These are phyloP conservation scores for Halophytophthora batemanensis DNA, from an alignment of 352 stramenopile genomes.

Conservation along the genomic window DNA sequence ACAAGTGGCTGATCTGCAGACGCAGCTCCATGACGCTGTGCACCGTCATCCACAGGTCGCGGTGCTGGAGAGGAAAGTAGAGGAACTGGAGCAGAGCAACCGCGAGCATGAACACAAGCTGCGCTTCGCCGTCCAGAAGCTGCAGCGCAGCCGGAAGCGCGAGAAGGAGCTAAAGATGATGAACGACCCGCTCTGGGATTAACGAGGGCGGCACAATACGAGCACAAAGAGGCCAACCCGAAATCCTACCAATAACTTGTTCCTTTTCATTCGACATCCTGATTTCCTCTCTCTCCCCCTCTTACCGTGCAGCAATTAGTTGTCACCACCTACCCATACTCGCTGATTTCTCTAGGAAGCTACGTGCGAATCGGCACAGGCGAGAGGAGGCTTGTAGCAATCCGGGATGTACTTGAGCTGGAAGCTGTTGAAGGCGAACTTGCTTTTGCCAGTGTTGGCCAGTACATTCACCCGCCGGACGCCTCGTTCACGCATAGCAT, in stretches of 20 bases:
- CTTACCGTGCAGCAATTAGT: no score
- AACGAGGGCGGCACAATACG: slow-evolving; percentile 16
- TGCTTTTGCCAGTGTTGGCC: slow-evolving; percentile 95
- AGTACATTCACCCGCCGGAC: slow-evolving; percentile 94
- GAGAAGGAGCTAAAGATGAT: slow-evolving; percentile 65
- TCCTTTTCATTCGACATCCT: no score
- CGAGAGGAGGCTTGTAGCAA: slow-evolving; percentile 88
- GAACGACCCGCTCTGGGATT: slow-evolving; percentile 72
- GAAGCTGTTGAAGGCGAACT: slow-evolving; percentile 97
- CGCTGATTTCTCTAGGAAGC: slow-evolving; percentile 43
- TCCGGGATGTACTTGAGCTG: slow-evolving; percentile 95
- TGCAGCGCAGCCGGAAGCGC: slow-evolving; percentile 64
- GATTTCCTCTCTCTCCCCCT: no score
- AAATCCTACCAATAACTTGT: slow-evolving; percentile 12
- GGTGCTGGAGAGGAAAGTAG: slow-evolving; percentile 38
- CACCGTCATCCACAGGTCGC: slow-evolving; percentile 50
- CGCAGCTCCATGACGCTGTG: slow-evolving; percentile 40
- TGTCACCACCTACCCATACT: no score
- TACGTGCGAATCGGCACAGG: slow-evolving; percentile 74
- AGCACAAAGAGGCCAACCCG: slow-evolving; percentile 1
- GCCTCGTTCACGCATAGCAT: slow-evolving; percentile 90
- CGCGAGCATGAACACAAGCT: slow-evolving; percentile 60
- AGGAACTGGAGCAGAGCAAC: slow-evolving; percentile 34
- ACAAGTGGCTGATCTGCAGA: slow-evolving; percentile 36
- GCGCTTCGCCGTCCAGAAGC: slow-evolving; percentile 69